Base-by-base conservation (phyloP, 176 grass and related monocot species). In the Echinochloa phyllopogon region DNA sequence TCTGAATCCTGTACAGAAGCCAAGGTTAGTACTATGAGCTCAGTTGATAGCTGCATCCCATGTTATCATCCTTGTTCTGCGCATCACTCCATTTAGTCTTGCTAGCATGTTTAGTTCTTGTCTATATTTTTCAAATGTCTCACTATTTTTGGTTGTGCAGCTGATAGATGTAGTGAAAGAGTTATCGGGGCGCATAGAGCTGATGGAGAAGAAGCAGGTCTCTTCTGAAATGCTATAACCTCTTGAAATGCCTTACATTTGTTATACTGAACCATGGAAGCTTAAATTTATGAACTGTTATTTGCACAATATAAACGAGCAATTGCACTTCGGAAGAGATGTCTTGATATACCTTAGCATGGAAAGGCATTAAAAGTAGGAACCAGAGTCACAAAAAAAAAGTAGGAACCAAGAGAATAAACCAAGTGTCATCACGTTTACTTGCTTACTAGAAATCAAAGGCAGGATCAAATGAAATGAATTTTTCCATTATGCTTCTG, bases 201-300 rank as follows among this genome's bases (percentile, higher is more conserved):
- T 21, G 25, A 73, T 93, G 80, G 88, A 95, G 80, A 82, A 76
- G 81, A 93, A 93, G 68, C 94, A 95, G 94, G 94, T 94, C 57
- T 92, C 76, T 82, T 77, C 53, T 23, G 25, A 60, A 80, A 84
- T 66, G 17, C 13, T 2, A 24, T 45, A 69, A 61, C 15, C 65
- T 76, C 64, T 77, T 77, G 3, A 27, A 20, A 82, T 70, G 29
- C 16, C n/a, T 82, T 77, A 41, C 48, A 68, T 50, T 0, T 18
- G 8, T 69, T 41, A 68, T 75, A 75, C 29, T 24, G 8, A 59
- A 61, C 44, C 4, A 42, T 75, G 13, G 2, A 57, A 52, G 68
- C 61, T 75, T 74, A 39, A 88, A 40, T 62, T 79, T n/a, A 17
- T 74, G 58, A 21, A 48, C 38, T 62, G 12, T 27, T 48, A 20